Evolutionary conservation across 1,284 basidiomycete species (phyloP).

Genomic region (Trichosporon coremiiforme): DNA sequence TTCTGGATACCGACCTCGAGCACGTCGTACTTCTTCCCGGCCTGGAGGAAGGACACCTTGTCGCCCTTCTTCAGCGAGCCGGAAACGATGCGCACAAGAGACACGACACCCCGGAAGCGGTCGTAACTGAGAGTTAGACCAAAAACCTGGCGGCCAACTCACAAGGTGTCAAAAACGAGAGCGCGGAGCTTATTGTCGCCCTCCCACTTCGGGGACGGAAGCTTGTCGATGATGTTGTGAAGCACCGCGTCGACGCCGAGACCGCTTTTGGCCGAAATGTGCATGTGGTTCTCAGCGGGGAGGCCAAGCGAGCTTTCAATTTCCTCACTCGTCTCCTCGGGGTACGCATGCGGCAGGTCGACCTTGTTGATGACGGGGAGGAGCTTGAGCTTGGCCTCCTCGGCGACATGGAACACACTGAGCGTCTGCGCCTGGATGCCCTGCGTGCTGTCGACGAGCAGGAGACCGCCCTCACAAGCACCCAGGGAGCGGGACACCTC

Average conservation of each 20-base stretch:
- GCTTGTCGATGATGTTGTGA: slow-evolving; percentile 74
- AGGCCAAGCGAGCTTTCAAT: slow-evolving; percentile 80
- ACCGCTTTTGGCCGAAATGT: slow-evolving; percentile 91
- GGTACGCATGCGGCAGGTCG: slow-evolving; percentile 82
- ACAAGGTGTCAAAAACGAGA: slow-evolving; percentile 91
- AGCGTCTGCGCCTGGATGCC: slow-evolving; percentile 98
- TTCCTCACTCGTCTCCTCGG: slow-evolving; percentile 74
- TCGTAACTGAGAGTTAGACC: slow-evolving; percentile 70
- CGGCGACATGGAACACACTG: slow-evolving; percentile 88
- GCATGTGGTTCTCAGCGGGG: slow-evolving; percentile 69
- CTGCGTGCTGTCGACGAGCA: slow-evolving; percentile 89
- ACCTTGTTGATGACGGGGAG: slow-evolving; percentile 97
- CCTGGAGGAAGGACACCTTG: slow-evolving; percentile 81
- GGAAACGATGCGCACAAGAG: slow-evolving; percentile 74
- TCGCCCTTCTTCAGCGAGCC: slow-evolving; percentile 72
- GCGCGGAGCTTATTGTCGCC: slow-evolving; percentile 69
- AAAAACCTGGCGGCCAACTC: slow-evolving; percentile 44
- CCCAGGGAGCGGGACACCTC: slow-evolving; percentile 91
- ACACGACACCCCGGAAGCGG: slow-evolving; percentile 93
- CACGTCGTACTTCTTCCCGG: slow-evolving; percentile 88
- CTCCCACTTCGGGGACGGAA: slow-evolving; percentile 70
- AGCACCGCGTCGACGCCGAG: slow-evolving; percentile 72
- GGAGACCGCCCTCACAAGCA: slow-evolving; percentile 91
- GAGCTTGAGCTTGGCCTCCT: slow-evolving; percentile 77
- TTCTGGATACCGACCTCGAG: slow-evolving; percentile 89